These are phyloP conservation scores for Pyrus communis DNA, from an alignment of 306 rosid species.

Conservation along the genomic window DNA sequence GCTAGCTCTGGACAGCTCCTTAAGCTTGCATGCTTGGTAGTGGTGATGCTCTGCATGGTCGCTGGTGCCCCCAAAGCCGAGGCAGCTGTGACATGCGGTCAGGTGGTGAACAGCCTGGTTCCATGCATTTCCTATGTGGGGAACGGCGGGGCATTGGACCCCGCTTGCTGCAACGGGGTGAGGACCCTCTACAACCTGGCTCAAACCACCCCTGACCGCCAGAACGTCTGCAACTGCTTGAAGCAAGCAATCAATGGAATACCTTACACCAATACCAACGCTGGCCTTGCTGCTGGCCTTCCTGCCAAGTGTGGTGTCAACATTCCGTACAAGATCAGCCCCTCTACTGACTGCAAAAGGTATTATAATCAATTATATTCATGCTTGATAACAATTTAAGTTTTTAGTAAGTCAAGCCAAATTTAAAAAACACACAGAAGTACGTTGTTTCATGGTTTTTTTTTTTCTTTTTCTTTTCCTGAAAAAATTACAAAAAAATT, in stretches of 20 bases:
- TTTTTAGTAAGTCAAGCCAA: neutral
- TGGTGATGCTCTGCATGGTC: conserved; percentile 19
- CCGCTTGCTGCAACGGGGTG: conserved; percentile 43
- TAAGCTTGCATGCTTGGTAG: conserved; percentile 15
- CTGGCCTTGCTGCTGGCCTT: conserved; percentile 31
- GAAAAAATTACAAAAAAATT: too few relatives aligned
- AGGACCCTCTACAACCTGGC: conserved; percentile 27
- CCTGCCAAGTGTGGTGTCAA: conserved; percentile 27
- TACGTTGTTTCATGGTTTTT: too few relatives aligned
- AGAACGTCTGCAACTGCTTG: conserved; percentile 41
- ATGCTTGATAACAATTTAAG: neutral
- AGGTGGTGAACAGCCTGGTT: conserved; percentile 15
- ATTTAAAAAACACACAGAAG: too few relatives aligned
- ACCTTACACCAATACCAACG: conserved; percentile 10
- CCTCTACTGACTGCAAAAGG: conserved; percentile 25
- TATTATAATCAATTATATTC: neutral
- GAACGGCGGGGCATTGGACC: conserved; percentile 8
- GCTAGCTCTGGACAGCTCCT: conserved; percentile 12
- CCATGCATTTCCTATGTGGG: conserved; percentile 35
- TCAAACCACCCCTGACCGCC: conserved; percentile 44
- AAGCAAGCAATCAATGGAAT: conserved; percentile 26
- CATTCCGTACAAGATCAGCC: conserved; percentile 31
- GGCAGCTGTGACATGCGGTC: conserved; percentile 24
- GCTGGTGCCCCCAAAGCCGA: conserved; percentile 17
- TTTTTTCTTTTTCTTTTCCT: too few relatives aligned